These are phyloP conservation scores for Leptographium flavum DNA, from an alignment of 2,329 filamentous ascomycete species.

Conservation along the genomic window DNA sequence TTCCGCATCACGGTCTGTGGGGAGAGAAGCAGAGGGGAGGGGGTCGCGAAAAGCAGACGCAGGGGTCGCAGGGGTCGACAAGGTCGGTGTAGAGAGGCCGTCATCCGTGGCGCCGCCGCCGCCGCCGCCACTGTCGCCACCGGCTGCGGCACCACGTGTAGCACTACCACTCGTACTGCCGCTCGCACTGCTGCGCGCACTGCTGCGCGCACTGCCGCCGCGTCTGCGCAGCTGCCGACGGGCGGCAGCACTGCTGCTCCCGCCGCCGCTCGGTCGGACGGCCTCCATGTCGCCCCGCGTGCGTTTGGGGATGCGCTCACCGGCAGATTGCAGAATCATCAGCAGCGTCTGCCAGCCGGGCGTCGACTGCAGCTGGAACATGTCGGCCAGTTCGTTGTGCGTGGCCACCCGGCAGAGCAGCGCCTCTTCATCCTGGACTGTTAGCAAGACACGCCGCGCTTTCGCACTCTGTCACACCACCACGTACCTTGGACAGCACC, in stretches of 20 bases:
- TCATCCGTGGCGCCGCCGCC: neutral
- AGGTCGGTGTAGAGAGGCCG: neutral
- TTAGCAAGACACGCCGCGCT: neutral
- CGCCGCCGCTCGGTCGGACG: slow-evolving; percentile 1
- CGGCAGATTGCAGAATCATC: slow-evolving; percentile 87
- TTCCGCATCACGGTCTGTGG: slow-evolving; percentile 13
- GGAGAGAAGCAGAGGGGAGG: slow-evolving; percentile 5
- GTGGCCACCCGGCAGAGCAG: slow-evolving; percentile 77
- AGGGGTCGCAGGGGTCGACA: neutral
- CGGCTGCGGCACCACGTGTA: neutral
- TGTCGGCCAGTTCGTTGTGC: slow-evolving; percentile 65
- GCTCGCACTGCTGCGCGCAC: too few species aligned
- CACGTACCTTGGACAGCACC: slow-evolving; percentile 67
- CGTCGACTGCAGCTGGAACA: slow-evolving; percentile 70
- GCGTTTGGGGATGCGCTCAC: slow-evolving; percentile 87
- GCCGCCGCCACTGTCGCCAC: neutral
- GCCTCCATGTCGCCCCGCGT: slow-evolving; percentile 20
- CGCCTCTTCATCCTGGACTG: slow-evolving; percentile 65
- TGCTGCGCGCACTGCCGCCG: too few species aligned
- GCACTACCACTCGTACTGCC: neutral
- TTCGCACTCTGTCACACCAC: neutral
- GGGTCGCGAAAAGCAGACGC: neutral
- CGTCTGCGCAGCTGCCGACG: too few species aligned
- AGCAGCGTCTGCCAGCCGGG: slow-evolving; percentile 89
- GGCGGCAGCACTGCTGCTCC: neutral